Percentiles rank a stretch among this genome's conserved stretches.
These are phyloP conservation scores for Aspergillus sp. DNA, from an alignment of 2,329 filamentous ascomycete genomes.

Conservation along the genomic window DNA sequence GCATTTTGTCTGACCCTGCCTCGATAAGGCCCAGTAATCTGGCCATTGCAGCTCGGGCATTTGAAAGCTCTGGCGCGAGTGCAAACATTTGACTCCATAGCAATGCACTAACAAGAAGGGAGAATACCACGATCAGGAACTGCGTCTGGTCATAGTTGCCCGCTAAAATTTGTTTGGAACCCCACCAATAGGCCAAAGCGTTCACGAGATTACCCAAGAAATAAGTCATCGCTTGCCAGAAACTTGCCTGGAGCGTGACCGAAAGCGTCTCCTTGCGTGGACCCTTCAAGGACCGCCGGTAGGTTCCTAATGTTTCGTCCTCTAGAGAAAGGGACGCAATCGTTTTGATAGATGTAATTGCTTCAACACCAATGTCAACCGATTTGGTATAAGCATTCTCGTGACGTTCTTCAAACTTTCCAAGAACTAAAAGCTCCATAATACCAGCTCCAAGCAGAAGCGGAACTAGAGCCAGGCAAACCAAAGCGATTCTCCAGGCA, in stretches of 20 bases:
- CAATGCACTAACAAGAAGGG: conserved; percentile 71
- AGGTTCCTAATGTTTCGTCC: conserved; percentile 48
- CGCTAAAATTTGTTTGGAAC: conserved; percentile 65
- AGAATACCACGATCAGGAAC: conserved; percentile 72
- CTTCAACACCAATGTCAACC: conserved; percentile 50
- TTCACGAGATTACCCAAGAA: conserved; percentile 64
- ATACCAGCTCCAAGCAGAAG: conserved; percentile 67
- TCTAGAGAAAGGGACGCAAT: conserved; percentile 54
- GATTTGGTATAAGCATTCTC: conserved; percentile 52
- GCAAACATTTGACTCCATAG: conserved; percentile 73
- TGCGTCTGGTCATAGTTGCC: conserved; percentile 64
- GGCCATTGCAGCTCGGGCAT: conserved; percentile 54
- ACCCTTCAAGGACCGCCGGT: conserved; percentile 45
- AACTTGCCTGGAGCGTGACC: conserved; percentile 48
- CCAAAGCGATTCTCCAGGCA: conserved; percentile 74
- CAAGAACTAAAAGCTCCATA: conserved; percentile 64
- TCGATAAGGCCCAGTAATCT: conserved; percentile 52
- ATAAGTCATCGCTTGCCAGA: conserved; percentile 46
- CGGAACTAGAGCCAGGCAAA: conserved; percentile 68
- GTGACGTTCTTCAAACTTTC: conserved; percentile 57
- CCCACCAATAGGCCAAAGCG: conserved; percentile 79
- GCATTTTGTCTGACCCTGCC: conserved; percentile 35
- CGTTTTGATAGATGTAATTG: conserved; percentile 53
- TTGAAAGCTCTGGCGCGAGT: conserved; percentile 68
- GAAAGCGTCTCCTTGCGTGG: conserved; percentile 51